phyloP scores from a whole-genome alignment of 2,329 filamentous ascomycete species.

The Diaporthe sp. region DNA sequence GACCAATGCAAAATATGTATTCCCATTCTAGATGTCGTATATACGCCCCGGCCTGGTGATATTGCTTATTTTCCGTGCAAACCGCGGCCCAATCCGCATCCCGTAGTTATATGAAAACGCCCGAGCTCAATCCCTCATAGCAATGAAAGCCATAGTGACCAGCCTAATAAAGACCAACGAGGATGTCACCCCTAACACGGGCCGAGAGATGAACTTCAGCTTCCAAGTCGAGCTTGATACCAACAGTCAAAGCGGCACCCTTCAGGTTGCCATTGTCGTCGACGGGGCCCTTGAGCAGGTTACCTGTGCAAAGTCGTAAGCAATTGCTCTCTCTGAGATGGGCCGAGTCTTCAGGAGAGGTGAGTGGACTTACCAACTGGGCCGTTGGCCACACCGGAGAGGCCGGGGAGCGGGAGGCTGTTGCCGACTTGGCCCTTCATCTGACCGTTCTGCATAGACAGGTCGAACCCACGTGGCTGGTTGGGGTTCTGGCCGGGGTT shows the following conservation, averaged over 20 bases:
- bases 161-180: slow-evolving; percentile 66
- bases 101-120: not conserved
- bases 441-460: slow-evolving; percentile 29
- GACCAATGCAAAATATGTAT: not conserved
- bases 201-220: slow-evolving; percentile 73
- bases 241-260: slow-evolving; percentile 68
- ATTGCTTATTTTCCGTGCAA: not conserved
- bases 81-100: not conserved
- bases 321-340: not conserved
- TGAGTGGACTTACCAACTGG: slow-evolving; percentile 26
- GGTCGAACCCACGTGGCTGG: slow-evolving; percentile 29
- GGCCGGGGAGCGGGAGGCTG: slow-evolving; percentile 30
- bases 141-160: not conserved
- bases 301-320: slow-evolving; percentile 50
- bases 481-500: slow-evolving; percentile 27
- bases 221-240: slow-evolving; percentile 74
- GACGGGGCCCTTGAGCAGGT: slow-evolving; percentile 68
- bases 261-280: slow-evolving; percentile 70
- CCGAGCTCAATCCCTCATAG: not conserved
- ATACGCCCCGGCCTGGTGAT: not conserved
- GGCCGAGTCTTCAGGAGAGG: not conserved
- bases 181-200: slow-evolving; percentile 71
- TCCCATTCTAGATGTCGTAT: slow-evolving; percentile 21
- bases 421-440: slow-evolving; percentile 21
- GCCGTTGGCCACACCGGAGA: slow-evolving; percentile 33